Evolutionary conservation across 2,329 filamentous ascomycete species (phyloP), one percentile per base, ranked within the genome.

Genomic region (Penicillium rolfsii): DNA sequence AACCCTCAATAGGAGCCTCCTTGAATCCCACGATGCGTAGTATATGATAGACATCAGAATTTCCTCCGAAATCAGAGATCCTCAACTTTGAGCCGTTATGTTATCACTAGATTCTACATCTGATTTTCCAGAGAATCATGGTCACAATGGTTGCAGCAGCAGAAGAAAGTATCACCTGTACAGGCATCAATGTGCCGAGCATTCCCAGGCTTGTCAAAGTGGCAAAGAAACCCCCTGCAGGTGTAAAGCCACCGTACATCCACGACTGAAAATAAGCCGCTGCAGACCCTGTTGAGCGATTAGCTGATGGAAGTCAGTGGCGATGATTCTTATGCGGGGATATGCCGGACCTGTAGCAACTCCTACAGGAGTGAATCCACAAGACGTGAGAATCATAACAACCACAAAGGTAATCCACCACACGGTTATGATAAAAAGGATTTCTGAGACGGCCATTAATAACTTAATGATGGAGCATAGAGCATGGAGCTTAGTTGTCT

Each of bases 281-380:
- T 19, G 33, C 28, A 35, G 48, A 50, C 16, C 48, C 48, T 50
- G 33, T 33, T 11, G 28, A 50, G 35, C 11, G 28, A 35, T 50
- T 50, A 50, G 48, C 48, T 19, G 22, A 7, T 19, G 4, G n/a
- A 14, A n/a, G 6, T 22, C 16, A 9, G 22, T 35, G 28, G 11
- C 8, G 11, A 5, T 19, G 12, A 12, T 4, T 50, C 4, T 50
- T 6, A 33, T 8, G 5, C 11, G 5, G 26, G 19, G 11, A 22
- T 50, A 12, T 50, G 19, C 8, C 48, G 24, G 48, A 50, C 48
- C 48, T 50, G 48, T n/a, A 33, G 19, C 33, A 50, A 50, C 35
- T 30, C 48, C 48, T 5, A 33, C 28, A 3, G 28, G 19, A 2
- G n/a, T 7, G 5, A 50, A 22, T 11, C 48, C 48, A 22, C 28